Evolutionary conservation across 2,329 filamentous ascomycete genomes (phyloP).

Genomic region (Cercospora berteroae): DNA sequence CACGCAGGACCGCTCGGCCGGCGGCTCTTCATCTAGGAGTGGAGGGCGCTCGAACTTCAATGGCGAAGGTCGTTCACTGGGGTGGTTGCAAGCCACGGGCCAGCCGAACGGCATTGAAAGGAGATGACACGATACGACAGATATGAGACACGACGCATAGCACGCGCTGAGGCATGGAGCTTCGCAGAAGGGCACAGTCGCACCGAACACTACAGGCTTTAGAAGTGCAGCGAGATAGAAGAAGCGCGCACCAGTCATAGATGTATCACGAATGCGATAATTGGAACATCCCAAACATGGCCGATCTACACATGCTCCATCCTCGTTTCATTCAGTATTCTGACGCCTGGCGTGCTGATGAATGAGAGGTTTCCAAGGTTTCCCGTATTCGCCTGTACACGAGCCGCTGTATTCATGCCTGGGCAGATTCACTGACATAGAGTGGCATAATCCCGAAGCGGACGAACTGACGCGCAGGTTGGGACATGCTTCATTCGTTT

Average conservation of each 20-base stretch:
- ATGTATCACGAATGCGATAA: not conserved
- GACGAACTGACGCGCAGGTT: not conserved
- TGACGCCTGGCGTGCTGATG: not conserved
- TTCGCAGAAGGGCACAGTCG: not conserved
- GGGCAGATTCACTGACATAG: not conserved
- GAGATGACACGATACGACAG: not conserved
- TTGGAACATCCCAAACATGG: not conserved
- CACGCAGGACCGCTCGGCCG: not conserved
- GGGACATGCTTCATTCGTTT: not conserved
- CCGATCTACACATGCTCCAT: not conserved
- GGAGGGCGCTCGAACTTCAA: not conserved
- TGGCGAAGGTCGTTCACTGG: not conserved
- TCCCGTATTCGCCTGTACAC: not conserved
- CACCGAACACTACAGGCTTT: not conserved
- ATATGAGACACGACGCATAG: constrained; percentile 8
- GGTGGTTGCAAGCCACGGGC: not conserved
- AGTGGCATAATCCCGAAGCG: not conserved
- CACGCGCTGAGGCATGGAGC: not conserved
- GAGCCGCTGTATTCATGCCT: not conserved
- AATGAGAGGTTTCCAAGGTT: not conserved
- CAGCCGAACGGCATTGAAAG: not conserved
- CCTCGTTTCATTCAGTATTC: not conserved
- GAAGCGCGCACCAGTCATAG: not conserved
- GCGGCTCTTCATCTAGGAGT: not conserved
- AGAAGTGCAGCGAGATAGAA: not conserved